phyloP scores from a whole-genome alignment of 75 land plant species.

The Picea sitchensis region DNA sequence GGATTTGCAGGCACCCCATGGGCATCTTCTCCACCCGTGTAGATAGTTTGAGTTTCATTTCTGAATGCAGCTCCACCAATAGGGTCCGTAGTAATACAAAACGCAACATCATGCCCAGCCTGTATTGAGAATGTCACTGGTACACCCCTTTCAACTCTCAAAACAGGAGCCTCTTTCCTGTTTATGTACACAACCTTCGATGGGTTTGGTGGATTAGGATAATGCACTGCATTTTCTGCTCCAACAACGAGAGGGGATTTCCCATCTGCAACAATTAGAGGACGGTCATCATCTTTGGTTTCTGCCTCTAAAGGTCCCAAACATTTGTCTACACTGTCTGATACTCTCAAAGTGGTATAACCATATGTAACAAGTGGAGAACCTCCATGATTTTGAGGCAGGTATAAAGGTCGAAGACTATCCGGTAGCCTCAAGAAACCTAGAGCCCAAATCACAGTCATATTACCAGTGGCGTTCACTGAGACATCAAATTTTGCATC shows the following conservation, averaged over 20 bases:
- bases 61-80: conserved; percentile 74
- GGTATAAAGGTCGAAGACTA: conserved; percentile 59
- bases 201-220: conserved; percentile 96
- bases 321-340: conserved; percentile 60
- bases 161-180: conserved; percentile 87
- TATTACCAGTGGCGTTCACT: conserved; percentile 47
- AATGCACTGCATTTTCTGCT: conserved; percentile 60
- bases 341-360: conserved; percentile 52
- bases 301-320: conserved; percentile 86
- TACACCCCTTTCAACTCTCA: conserved; percentile 95
- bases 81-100: conserved; percentile 85
- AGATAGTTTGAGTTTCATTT: conserved; percentile 44
- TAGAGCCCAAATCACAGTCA: conserved; percentile 93
- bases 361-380: conserved; percentile 51
- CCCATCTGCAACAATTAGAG: conserved; percentile 75
- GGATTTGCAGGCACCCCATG: conserved; percentile 92
- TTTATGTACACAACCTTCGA: conserved; percentile 83
- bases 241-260: conserved; percentile 68
- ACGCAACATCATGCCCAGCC: conserved; percentile 95
- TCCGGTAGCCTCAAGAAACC: conserved; percentile 81
- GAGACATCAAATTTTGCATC: conserved; percentile 70
- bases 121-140: conserved; percentile 85
- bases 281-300: conserved; percentile 57
- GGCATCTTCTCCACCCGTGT: conserved; percentile 80
- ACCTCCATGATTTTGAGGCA: conserved; percentile 87